These are phyloP conservation scores for Fusarium redolens DNA, from an alignment of 2,329 filamentous ascomycete genomes.

Conservation along the genomic window DNA sequence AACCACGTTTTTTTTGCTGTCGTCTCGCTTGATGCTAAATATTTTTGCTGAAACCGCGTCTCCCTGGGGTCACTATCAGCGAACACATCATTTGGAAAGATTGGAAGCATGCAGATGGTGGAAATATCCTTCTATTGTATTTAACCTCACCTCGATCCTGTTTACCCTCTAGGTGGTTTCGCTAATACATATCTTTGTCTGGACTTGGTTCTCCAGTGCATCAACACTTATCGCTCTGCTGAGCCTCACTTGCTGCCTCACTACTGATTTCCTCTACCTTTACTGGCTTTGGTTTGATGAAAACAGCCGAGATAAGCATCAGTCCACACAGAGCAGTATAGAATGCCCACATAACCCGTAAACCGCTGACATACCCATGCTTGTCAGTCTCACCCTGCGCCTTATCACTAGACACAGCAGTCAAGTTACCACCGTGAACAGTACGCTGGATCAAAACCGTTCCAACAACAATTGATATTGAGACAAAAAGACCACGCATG, in stretches of 20 bases:
- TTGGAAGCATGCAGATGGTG: neutral
- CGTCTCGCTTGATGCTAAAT: neutral
- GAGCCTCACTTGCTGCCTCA: neutral
- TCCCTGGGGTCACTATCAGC: accelerated
- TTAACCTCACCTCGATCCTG: neutral
- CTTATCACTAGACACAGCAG: constrained; percentile 9
- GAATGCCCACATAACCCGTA: constrained; percentile 38
- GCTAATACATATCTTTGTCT: neutral
- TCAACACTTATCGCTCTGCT: neutral
- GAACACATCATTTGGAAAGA: neutral
- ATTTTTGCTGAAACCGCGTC: neutral
- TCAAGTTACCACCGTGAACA: constrained; percentile 29
- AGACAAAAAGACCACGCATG: constrained; percentile 74
- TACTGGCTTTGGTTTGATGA: constrained; percentile 24
- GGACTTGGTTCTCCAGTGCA: accelerated
- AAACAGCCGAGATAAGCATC: constrained; percentile 22
- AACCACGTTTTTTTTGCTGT: neutral
- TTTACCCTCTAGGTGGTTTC: neutral
- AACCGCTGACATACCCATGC: constrained; percentile 25
- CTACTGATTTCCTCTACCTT: neutral
- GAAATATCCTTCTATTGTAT: neutral
- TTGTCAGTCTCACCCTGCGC: constrained; percentile 17
- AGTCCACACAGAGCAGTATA: constrained; percentile 30
- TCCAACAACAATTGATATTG: constrained; percentile 76
- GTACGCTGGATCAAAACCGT: constrained; percentile 75